Evolutionary conservation across 805 yeast genomes (phyloP), one percentile per base, ranked within the genome.

Genomic region (Blastobotrys parvus): DNA sequence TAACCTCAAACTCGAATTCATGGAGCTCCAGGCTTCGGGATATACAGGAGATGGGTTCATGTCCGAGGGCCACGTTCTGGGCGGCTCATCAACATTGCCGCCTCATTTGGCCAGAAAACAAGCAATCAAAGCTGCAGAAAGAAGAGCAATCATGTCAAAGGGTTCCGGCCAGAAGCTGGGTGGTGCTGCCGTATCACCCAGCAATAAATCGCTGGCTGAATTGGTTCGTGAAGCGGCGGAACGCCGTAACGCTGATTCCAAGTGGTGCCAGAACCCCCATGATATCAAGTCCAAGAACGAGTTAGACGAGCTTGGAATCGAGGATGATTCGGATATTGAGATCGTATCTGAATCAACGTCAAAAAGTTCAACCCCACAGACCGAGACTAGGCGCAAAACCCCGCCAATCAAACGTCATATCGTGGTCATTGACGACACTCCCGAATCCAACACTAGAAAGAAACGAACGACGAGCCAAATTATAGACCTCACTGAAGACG

Each of bases 171-270:
- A 63, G 62, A 43, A 60, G 58, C 45, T 57, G 17, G 45, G 74
- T 55, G 46, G 74, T 57, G 39, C 69, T 62, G 35, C 58, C 70
- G 1, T 77, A 10, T 4, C 17, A 13, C 11, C 38, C 19, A 11
- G 29, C 11, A 25, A 11, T 25, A 8, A 8, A 11, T 5, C 41
- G 19, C 35, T 18, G 4, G 34, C 18, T 3, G 72, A 68, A 4
- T 57, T 75, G 38, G 71, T 75, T 35, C 54, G 74, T 15, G 71
- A 68, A 45, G 92, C 94, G 1, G 80, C 86, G 0, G 80, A 80
- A 46, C 61, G 79, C 44, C 63, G 92, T 36, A 33, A 33, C 2
- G 40, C 35, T 5, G 59, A 54, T 25, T 35, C 50, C 10, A 51
- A 52, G 31, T 54, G 57, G 56, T 55, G 59, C 33, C 57, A 45